Evolutionary conservation across 306 rosid genomes (phyloP), one percentile per base, ranked within the genome.

Genomic region (Amphicarpaea edgeworthii): DNA sequence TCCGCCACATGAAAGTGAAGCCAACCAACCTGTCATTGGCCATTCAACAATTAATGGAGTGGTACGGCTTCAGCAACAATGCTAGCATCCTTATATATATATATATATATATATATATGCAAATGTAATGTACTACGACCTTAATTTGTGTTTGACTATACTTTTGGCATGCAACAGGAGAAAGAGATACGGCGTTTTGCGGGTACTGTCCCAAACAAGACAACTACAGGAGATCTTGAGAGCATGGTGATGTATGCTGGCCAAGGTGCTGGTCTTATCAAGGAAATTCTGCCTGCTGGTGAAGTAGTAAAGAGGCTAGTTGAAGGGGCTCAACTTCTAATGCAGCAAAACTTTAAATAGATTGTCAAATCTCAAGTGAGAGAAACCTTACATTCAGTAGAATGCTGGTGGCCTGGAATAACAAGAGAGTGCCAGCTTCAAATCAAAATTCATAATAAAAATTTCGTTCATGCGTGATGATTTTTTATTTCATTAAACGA

Each of bases 241-340:
- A 91, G 97, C 84, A 93, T 93, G 98, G 91, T 71, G 1, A 72
- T 93, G 97, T 93, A 86, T 88, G 96, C 92, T n/a, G 96, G 96
- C 7, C 49, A 89, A 83, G 85, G 93, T 46, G 97, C 88, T 40
- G 90, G 90, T 54, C 97, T 91, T 37, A 84, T 93, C 53, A 86
- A 83, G 82, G 93, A 88, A 79, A 87, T 91, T 34, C 50, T 86
- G 70, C 83, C 91, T 38, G 98, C 98, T 15, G 86, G 70, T 60
- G 90, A 87, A 79, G 98, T 93, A 32, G 85, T 90, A 6, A 85
- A 65, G 84, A 77, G 79, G 77, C 82, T 91, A 12, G 96, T 93
- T 69, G 88, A 93, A 82, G 97, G 85, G 15, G 96, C 97, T 53
- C 91, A 87, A 54, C 85, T 75, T 84, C 70, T 83, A 49, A 91